Conservation (phyloP, 306 rosid species). For the Cicer cuneatum region DNA sequence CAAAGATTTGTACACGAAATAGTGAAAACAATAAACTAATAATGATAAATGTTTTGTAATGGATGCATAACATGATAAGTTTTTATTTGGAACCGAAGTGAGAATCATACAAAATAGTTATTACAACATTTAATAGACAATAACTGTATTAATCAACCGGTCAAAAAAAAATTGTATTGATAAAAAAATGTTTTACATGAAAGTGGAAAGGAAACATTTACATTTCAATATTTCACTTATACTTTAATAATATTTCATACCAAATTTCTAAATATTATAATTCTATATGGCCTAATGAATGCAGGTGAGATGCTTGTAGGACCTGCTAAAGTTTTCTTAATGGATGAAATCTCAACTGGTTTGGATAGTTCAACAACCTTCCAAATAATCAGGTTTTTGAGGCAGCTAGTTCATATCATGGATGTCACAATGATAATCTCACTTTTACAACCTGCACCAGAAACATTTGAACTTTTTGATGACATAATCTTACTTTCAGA, state of each 20-base stretch:
- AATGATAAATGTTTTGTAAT: no score
- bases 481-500: slow-evolving; percentile 75
- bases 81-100: no score
- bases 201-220: no score
- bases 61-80: no score
- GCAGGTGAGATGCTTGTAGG: slow-evolving; percentile 86
- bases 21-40: background rate
- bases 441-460: slow-evolving; percentile 84
- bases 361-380: slow-evolving; percentile 81
- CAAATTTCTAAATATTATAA: no score
- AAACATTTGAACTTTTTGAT: slow-evolving; percentile 72
- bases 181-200: no score
- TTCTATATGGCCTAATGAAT: background rate
- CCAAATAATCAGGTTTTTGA: slow-evolving; percentile 70
- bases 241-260: no score
- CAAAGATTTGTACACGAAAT: background rate
- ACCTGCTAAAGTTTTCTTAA: slow-evolving; percentile 74
- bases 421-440: slow-evolving; percentile 72
- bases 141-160: no score
- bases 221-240: no score
- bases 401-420: slow-evolving; percentile 69
- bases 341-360: slow-evolving; percentile 86
- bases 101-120: no score
- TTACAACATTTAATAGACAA: no score
- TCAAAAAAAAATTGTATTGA: no score